A percentile compares a stretch with the other conserved stretches of the same genome.
These are phyloP conservation scores for Panicum virgatum DNA, from an alignment of 202 grass and related monocot genomes.

Conservation along the genomic window DNA sequence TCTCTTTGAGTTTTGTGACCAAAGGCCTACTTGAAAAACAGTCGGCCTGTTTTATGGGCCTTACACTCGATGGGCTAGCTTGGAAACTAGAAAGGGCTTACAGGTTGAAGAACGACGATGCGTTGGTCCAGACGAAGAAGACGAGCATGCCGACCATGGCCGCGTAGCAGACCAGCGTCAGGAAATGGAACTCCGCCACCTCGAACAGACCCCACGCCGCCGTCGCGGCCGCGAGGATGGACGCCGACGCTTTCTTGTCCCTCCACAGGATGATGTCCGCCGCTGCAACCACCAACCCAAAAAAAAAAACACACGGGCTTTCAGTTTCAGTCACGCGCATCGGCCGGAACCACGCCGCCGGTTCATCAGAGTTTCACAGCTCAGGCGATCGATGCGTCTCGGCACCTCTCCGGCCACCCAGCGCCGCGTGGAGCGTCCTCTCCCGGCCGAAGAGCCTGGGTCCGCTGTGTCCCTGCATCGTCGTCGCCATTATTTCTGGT, in stretches of 20 bases:
- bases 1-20: not conserved
- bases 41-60: not conserved
- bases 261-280: constrained; percentile 87
- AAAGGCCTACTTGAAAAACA: not conserved
- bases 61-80: not conserved
- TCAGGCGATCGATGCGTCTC: not conserved
- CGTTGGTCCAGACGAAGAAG: constrained; percentile 75
- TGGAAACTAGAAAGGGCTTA: not conserved
- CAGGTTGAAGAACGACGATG: constrained; percentile 52
- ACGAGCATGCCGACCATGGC: constrained; percentile 63
- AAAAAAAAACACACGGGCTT: not conserved
- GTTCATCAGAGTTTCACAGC: not conserved
- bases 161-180: constrained; percentile 64
- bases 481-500: constrained; percentile 6
- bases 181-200: constrained; percentile 76
- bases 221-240: constrained; percentile 46
- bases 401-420: constrained; percentile 65
- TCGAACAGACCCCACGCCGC: constrained; percentile 66
- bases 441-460: constrained; percentile 46
- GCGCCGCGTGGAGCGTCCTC: constrained; percentile 49
- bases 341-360: not conserved
- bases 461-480: constrained; percentile 20
- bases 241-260: constrained; percentile 51
- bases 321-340: not conserved
- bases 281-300: constrained; percentile 26